Conservation (phyloP, 2,329 filamentous ascomycete species). For the Cercospora citrullina region DNA sequence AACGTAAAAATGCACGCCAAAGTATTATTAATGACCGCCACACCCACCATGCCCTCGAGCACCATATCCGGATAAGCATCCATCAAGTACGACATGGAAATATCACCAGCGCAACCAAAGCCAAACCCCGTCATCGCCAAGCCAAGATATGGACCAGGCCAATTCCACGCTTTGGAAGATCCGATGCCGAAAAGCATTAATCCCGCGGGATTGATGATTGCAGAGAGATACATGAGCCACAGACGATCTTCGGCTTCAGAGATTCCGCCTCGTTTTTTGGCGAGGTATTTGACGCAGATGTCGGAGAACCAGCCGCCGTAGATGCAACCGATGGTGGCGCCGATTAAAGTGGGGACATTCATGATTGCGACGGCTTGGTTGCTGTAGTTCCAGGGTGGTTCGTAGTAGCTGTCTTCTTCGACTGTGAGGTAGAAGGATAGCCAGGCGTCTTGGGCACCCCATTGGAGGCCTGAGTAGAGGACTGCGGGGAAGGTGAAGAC, state of each 20-base stretch:
- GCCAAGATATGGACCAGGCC: slow-evolving; percentile 56
- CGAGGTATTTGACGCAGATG: slow-evolving; percentile 57
- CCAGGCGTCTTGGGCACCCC: slow-evolving; percentile 62
- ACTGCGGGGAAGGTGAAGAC: slow-evolving; percentile 60
- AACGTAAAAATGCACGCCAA: slow-evolving; percentile 58
- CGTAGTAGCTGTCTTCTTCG: slow-evolving; percentile 58
- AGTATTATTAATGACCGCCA: slow-evolving; percentile 59
- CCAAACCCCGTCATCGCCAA: slow-evolving; percentile 61
- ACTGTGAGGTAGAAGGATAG: slow-evolving; percentile 61
- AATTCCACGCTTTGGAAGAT: slow-evolving; percentile 52
- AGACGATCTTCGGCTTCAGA: slow-evolving; percentile 58
- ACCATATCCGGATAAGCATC: slow-evolving; percentile 60
- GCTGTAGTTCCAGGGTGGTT: slow-evolving; percentile 56
- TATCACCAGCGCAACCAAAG: slow-evolving; percentile 59
- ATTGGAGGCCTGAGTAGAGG: slow-evolving; percentile 59
- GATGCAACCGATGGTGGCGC: slow-evolving; percentile 57
- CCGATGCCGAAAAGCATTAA: slow-evolving; percentile 58
- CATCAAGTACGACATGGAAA: slow-evolving; percentile 54
- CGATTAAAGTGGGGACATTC: slow-evolving; percentile 58
- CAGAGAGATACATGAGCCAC: slow-evolving; percentile 54
- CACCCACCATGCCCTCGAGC: slow-evolving; percentile 60
- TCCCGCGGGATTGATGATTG: slow-evolving; percentile 53
- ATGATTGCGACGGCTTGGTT: slow-evolving; percentile 58
- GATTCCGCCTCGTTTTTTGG: slow-evolving; percentile 54
- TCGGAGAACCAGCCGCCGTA: slow-evolving; percentile 61